These are phyloP conservation scores for Xanthoceras sorbifolium DNA, from an alignment of 345 rosid species.

Conservation along the genomic window DNA sequence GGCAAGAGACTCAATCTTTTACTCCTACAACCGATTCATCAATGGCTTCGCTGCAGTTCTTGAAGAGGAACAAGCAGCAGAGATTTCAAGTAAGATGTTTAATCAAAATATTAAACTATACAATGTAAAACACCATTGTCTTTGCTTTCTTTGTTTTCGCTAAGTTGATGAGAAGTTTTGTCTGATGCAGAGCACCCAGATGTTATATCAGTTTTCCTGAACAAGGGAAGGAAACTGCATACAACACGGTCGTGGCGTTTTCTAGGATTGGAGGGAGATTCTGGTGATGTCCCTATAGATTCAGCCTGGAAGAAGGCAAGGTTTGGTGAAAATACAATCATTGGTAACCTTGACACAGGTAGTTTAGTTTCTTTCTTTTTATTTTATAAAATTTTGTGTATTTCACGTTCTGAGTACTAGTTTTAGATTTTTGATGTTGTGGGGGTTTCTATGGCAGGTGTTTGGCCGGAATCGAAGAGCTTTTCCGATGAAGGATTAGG, in stretches of 20 bases:
- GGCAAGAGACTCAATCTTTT: conserved; percentile 26
- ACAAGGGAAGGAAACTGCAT: conserved; percentile 49
- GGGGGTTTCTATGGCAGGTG: conserved; percentile 14
- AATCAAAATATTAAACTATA: too few species aligned
- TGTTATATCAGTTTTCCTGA: conserved; percentile 55
- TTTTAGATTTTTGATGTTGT: neutral
- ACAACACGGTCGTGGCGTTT: conserved; percentile 78
- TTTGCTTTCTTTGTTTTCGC: neutral
- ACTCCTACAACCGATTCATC: conserved; percentile 35
- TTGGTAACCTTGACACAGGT: conserved; percentile 93
- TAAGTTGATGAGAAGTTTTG: neutral
- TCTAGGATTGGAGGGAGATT: conserved; percentile 40
- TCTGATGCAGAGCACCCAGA: conserved; percentile 51
- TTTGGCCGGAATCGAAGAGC: conserved; percentile 44
- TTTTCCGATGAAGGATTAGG: conserved; percentile 37
- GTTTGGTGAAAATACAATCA: conserved; percentile 73
- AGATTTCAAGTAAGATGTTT: conserved; percentile 29
- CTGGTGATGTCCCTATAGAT: conserved; percentile 27
- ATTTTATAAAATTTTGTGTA: neutral
- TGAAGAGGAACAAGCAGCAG: conserved; percentile 33
- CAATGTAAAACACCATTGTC: neutral
- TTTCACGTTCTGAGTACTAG: neutral
- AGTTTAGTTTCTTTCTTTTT: conserved; percentile 5
- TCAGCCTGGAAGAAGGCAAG: conserved; percentile 58
- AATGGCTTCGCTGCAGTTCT: conserved; percentile 41